Evolutionary conservation across 1,284 basidiomycete genomes (phyloP).

Genomic region (Cystobasidium pallidum): DNA sequence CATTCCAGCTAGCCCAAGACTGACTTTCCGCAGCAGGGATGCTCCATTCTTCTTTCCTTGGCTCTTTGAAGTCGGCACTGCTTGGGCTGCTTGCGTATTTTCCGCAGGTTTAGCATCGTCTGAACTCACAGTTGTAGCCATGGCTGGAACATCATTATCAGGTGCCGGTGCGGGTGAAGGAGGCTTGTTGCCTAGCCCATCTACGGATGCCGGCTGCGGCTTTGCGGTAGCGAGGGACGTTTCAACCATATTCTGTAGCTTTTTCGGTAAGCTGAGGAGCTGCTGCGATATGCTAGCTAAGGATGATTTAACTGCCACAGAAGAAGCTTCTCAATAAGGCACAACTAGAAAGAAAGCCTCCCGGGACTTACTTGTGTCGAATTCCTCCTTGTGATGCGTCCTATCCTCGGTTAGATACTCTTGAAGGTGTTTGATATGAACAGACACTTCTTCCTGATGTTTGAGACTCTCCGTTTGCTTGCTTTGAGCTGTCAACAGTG

Average conservation of each 20-base stretch:
- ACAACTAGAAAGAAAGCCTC: not conserved
- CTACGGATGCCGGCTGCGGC: not conserved
- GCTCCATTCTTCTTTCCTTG: slow-evolving; percentile 23
- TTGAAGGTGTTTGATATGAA: slow-evolving; percentile 31
- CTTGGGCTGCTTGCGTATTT: not conserved
- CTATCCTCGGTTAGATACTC: slow-evolving; percentile 26
- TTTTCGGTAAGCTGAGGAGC: slow-evolving; percentile 18
- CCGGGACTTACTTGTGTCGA: slow-evolving; percentile 28
- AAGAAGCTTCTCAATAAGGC: not conserved
- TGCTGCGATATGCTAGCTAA: slow-evolving; percentile 20
- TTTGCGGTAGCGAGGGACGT: slow-evolving; percentile 22
- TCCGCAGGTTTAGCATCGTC: not conserved
- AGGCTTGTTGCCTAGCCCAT: not conserved
- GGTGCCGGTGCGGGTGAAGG: slow-evolving; percentile 17
- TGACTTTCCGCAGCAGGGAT: slow-evolving; percentile 37
- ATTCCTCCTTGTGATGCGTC: slow-evolving; percentile 29
- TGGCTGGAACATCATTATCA: slow-evolving; percentile 8
- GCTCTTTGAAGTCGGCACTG: not conserved
- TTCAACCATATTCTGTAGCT: slow-evolving; percentile 26
- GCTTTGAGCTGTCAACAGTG: slow-evolving; percentile 17
- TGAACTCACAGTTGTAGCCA: not conserved
- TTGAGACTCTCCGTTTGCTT: slow-evolving; percentile 26
- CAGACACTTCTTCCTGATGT: slow-evolving; percentile 41
- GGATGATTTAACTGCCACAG: slow-evolving; percentile 21
- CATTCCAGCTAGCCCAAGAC: slow-evolving; percentile 22